These are phyloP conservation scores for Lithohypha guttulata DNA, from an alignment of 2,329 filamentous ascomycete species.

Conservation along the genomic window DNA sequence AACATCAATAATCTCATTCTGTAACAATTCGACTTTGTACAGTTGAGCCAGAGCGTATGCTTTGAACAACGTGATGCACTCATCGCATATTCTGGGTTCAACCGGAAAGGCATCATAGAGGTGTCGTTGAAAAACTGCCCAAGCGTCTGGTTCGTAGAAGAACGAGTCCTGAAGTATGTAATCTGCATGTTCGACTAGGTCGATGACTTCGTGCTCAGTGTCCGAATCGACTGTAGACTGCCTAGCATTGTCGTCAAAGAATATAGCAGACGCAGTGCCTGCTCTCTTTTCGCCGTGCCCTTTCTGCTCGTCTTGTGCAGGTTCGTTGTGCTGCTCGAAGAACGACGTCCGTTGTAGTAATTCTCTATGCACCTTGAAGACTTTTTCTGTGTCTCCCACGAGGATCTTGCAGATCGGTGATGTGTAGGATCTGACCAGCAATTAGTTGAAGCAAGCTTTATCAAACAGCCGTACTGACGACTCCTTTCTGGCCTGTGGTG, in stretches of 20 bases:
- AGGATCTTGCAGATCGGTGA: constrained; percentile 15
- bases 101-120: constrained; percentile 15
- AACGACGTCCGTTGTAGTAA: constrained; percentile 15
- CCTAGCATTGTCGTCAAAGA: neutral
- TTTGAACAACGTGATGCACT: constrained; percentile 10
- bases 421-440: no score
- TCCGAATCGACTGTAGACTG: neutral
- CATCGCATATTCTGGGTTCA: neutral
- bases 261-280: neutral
- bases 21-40: constrained; percentile 15
- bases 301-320: neutral
- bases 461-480: neutral
- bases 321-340: constrained; percentile 13
- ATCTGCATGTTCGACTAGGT: constrained; percentile 3
- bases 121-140: constrained; percentile 16
- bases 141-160: constrained; percentile 12
- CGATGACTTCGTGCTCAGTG: neutral
- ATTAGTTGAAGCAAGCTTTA: neutral
- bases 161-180: constrained; percentile 12
- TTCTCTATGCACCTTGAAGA: constrained; percentile 15
- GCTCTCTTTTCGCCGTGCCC: neutral
- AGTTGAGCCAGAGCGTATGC: constrained; percentile 17
- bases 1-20: constrained; percentile 19
- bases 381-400: constrained; percentile 10
- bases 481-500: no score